Evolutionary conservation across 2,329 filamentous ascomycete genomes (phyloP), one percentile per base, ranked within the genome.

Genomic region (Apiospora marii): DNA sequence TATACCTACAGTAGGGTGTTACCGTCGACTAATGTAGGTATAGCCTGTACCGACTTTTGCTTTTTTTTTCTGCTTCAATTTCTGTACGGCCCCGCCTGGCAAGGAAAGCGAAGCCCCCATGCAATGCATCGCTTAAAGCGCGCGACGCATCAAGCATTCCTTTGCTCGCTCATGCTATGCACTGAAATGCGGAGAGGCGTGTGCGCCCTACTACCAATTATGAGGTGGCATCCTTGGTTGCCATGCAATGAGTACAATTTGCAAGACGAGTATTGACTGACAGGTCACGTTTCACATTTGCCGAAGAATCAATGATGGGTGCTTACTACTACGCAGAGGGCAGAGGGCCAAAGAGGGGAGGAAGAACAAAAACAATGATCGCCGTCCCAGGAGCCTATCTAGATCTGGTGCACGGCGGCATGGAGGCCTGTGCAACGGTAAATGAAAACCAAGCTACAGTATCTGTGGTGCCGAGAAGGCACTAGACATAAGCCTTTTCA

Each of bases 171-270:
- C n/a, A 30, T 61, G 13, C 16, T 41, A 37, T 64, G 58, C 58
- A 64, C 58, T 13, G 34, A 64, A 64, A 41, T 64, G 58, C 58
- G 58, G 58, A 64, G 58, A 64, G 58, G 58, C 34, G 41, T 64
- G 34, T 64, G 34, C 58, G 34, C 34, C 30, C 19, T 41, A 41
- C 58, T 13, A 13, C 34, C 34, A 41, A 64, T 64, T 41, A 64
- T 14, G 13, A n/a, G 8, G 3, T 64, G 22, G 7, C 34, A 64
- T 64, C 34, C 58, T 41, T 34, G 58, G 58, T 14, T 41, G 34
- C 58, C n/a, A 37, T 61, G 19, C 58, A 41, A 64, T 64, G 34
- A 64, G 34, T 19, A 7, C n/a, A n/a, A n/a, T 37, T 64, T 19
- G 30, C 22, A 41, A 22, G 58, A 34, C 37, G 30, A 37, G 19